Base-by-base conservation (phyloP, 345 rosid genomes). In the Eucalyptus cloeziana region DNA sequence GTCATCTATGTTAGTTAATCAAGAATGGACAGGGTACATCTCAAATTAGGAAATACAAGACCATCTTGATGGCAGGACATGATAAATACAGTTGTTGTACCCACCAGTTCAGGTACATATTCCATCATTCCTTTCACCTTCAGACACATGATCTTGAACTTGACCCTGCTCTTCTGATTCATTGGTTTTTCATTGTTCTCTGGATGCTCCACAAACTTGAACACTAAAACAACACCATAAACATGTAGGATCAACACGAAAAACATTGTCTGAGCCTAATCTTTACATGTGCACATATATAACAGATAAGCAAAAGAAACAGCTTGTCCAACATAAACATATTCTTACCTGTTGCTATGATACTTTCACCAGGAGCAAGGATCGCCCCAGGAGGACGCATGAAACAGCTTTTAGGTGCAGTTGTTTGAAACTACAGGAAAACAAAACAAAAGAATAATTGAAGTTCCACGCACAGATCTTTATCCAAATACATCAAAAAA, bases 341-440 rank as follows among this genome's bases (percentile, higher is more conserved):
- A 50, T 87, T 76, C 76, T 86, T 94, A 98, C 99, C 99, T 54
- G 99, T 98, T 12, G 99, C 99, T 8, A 97, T 92, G 87, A 98
- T 88, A 90, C 95, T 95, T 93, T 98, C 99, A 33, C 99, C 96
- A 40, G 99, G 99, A 86, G 98, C 91, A 92, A 98, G 99, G 92
- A 98, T 92, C 62, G 98, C 99, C 54, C 98, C 99, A 0, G 99
- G 99, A 52, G 99, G 99, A 67, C 99, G 99, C 99, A 98, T 98
- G 93, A 96, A 98, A 91, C 99, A 98, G 93, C 99, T 98, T 92
- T 98, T 98, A 2, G 99, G 99, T 37, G 96, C 98, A 62, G 99
- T 98, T 45, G 99, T 98, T 96, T 98, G 99, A 92, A 98, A 98
- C 99, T 98, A 90, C 90, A 92, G 45, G 86, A 89, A 76, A 33